A percentile compares a stretch with the other conserved stretches of the same genome.
These are phyloP conservation scores for Populus hybrid DNA, from an alignment of 441 rosid species.

Conservation along the genomic window DNA sequence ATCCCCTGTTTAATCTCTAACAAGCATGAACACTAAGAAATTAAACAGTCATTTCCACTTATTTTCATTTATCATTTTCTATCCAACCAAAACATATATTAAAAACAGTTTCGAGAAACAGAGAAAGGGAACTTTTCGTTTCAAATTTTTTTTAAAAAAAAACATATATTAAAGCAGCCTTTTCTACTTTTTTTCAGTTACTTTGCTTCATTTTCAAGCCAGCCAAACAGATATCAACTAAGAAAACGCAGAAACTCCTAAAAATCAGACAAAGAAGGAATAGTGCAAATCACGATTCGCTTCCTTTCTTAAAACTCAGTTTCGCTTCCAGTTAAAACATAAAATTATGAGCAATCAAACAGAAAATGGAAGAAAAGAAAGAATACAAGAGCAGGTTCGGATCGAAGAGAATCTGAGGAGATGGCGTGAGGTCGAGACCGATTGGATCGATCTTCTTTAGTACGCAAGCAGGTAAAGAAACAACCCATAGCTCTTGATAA, in stretches of 20 bases:
- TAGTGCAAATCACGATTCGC: neutral
- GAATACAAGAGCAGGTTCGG: conserved; percentile 20
- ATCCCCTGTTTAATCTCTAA: neutral
- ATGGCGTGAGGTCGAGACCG: conserved; percentile 16
- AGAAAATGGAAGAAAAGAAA: neutral
- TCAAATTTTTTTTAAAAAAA: neutral
- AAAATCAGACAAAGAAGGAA: neutral
- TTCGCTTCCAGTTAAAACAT: neutral
- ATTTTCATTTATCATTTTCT: neutral
- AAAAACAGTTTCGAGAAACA: neutral
- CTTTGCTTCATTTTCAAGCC: neutral
- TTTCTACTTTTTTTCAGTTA: neutral
- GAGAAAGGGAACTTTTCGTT: neutral
- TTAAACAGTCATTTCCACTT: neutral
- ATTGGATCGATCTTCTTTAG: conserved; percentile 41
- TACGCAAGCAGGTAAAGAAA: conserved; percentile 74
- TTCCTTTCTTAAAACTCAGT: conserved; percentile 1
- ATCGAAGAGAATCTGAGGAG: conserved; percentile 29
- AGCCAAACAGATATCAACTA: neutral
- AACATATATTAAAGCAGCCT: neutral
- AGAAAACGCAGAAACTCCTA: neutral
- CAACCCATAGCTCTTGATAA: conserved; percentile 64
- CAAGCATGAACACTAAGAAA: neutral
- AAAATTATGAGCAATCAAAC: neutral
- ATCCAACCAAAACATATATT: neutral